Conservation (phyloP, 1,139 yeast species). For the Saccharomyces hybrid region DNA sequence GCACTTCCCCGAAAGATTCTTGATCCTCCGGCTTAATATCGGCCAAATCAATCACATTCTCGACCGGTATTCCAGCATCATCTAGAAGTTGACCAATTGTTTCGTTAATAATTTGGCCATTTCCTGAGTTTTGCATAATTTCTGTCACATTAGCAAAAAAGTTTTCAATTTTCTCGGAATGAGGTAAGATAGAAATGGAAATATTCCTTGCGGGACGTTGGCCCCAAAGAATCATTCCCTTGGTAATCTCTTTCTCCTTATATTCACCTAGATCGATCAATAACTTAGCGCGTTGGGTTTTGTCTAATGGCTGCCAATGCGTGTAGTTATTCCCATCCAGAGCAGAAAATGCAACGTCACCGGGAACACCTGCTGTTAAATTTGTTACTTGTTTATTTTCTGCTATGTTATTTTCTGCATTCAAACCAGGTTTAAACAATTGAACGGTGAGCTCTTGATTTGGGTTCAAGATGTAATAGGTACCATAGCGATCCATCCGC, state of each 20-base stretch:
- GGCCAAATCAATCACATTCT: conserved; percentile 9
- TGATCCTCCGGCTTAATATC: conserved; percentile 6
- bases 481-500: conserved; percentile 31
- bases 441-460: conserved; percentile 46
- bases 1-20: conserved; percentile 13
- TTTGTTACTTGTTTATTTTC: conserved; percentile 52
- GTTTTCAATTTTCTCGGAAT: conserved; percentile 17
- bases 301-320: conserved; percentile 55
- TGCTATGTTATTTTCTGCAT: conserved; percentile 45
- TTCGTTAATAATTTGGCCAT: conserved; percentile 4
- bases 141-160: conserved; percentile 18
- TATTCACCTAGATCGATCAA: conserved; percentile 43
- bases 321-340: conserved; percentile 78
- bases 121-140: conserved; percentile 12
- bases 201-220: conserved; percentile 37
- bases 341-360: conserved; percentile 55
- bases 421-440: conserved; percentile 41
- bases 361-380: conserved; percentile 51
- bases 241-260: conserved; percentile 23
- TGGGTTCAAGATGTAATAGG: conserved; percentile 38
- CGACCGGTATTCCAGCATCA: background rate
- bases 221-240: conserved; percentile 41
- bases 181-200: conserved; percentile 32
- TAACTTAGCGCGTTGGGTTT: conserved; percentile 32
- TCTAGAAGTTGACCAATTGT: background rate